A percentile compares a stretch with the other conserved stretches of the same genome.
phyloP scores from a whole-genome alignment of 352 stramenopile genomes.

The Globisporangium paddicum region DNA sequence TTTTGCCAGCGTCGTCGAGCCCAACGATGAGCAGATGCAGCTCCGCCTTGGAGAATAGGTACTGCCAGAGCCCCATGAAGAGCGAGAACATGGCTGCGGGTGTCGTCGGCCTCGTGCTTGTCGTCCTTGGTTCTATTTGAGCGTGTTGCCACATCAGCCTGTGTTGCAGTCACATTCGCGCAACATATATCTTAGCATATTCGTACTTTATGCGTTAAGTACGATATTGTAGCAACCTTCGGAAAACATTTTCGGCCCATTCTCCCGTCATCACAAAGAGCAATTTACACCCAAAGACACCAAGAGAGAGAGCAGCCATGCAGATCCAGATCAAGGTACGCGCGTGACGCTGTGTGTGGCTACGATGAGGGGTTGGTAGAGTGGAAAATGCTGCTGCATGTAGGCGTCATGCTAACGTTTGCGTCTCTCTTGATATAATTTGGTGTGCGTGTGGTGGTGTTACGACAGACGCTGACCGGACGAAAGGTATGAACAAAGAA shows the following conservation, averaged over 20 bases:
- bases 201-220: background rate
- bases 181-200: too few relatives aligned
- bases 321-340: conserved; percentile 86
- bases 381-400: background rate
- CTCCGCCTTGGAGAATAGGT: conserved; percentile 85
- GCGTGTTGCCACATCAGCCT: background rate
- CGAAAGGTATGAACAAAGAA: conserved; percentile 47
- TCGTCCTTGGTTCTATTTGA: background rate
- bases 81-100: conserved; percentile 85
- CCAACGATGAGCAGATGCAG: conserved; percentile 91
- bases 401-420: background rate
- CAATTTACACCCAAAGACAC: conserved; percentile 12
- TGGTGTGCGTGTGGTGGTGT: background rate
- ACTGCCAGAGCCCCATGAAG: conserved; percentile 73
- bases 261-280: background rate
- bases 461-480: conserved; percentile 71
- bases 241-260: background rate
- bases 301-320: conserved; percentile 26
- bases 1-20: conserved; percentile 92
- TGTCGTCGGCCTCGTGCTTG: background rate
- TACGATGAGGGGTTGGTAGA: background rate
- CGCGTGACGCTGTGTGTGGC: background rate
- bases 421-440: background rate
- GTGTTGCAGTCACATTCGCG: background rate
- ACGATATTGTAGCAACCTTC: background rate